Evolutionary conservation across 768 basidiomycete species (phyloP), one percentile per base, ranked within the genome.

Genomic region (Hygrocybe punicea): DNA sequence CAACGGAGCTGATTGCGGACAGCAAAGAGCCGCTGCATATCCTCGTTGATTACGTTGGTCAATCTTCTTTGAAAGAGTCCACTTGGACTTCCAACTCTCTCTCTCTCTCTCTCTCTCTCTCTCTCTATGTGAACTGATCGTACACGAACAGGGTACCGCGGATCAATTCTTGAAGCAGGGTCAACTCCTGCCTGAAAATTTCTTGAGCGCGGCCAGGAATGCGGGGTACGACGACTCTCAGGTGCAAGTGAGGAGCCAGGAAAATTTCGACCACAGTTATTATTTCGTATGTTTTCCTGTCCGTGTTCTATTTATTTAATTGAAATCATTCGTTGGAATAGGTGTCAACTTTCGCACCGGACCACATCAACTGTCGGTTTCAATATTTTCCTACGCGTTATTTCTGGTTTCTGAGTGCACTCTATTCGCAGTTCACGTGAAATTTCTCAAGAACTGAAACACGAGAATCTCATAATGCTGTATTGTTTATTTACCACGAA

Each of bases 141-240:
- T 7, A 45, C 21, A 24, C 36, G 23, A 19, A 51, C 63, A 92
- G 91, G 91, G 91, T 25, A 86, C 85, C 25, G 81, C 71, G 11
- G 95, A 97, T 71, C 78, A 87, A 51, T 97, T 93, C 68, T 87
- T 89, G 72, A 81, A 89, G 64, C 78, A 91, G 62, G 86, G 86
- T 25, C 95, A 98, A 69, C 82, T 99, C 13, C 81, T 92, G 52
- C 97, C 96, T 0, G 91, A 96, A 64, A 88, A 87, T 68, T 95
- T 98, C 68, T 70, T 89, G 57, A 81, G 84, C 63, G 91, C 89
- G 0, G 88, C 91, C 6, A 80, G 88, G 57, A 81, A 84, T 58
- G 79, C 84, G 6, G 89, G 90, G 4, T 82, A 88, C 63, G 83
- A 84, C 58, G 84, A 89, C 63, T 76, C 81, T 16, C 85, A 90